Evolutionary conservation across 2,329 filamentous ascomycete species (phyloP).

Genomic region (Aspergillus pseudoglaucus): DNA sequence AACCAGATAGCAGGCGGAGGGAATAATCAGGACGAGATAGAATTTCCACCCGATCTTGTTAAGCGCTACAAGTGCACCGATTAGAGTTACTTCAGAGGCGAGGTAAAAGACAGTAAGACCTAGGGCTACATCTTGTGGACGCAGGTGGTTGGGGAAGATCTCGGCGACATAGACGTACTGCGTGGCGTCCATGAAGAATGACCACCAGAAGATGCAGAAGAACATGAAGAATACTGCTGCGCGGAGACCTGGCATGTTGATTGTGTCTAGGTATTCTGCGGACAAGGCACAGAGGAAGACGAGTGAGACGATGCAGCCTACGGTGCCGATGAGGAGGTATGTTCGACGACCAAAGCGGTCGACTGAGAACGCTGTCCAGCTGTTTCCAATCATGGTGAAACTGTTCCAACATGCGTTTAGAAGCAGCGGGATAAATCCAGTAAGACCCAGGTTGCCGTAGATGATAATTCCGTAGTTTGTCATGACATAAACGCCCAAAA

Average conservation of each 20-base stretch:
- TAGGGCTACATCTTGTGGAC: constrained; percentile 32
- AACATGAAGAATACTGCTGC: constrained; percentile 38
- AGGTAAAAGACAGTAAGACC: constrained; percentile 31
- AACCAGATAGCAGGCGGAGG: constrained; percentile 24
- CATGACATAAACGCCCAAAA: constrained; percentile 28
- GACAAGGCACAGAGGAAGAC: constrained; percentile 31
- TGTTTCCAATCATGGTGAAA: constrained; percentile 33
- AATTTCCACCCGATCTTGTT: constrained; percentile 30
- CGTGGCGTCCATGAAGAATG: constrained; percentile 38
- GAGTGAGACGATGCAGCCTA: constrained; percentile 25
- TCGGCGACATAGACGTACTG: constrained; percentile 38
- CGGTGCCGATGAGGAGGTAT: constrained; percentile 32
- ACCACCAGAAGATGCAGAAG: constrained; percentile 36
- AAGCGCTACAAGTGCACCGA: constrained; percentile 27
- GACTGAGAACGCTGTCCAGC: constrained; percentile 36
- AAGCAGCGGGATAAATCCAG: constrained; percentile 31
- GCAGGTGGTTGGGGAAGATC: constrained; percentile 38
- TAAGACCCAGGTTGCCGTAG: constrained; percentile 34
- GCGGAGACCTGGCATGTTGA: constrained; percentile 27
- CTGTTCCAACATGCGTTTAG: constrained; percentile 35
- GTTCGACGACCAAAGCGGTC: constrained; percentile 32
- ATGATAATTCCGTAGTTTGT: constrained; percentile 39
- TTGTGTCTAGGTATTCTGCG: constrained; percentile 28
- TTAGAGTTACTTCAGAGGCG: constrained; percentile 30
- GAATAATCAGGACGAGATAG: constrained; percentile 33